phyloP scores from a whole-genome alignment of 192 early-diverging fungal species.

The Coemansia pectinata region DNA sequence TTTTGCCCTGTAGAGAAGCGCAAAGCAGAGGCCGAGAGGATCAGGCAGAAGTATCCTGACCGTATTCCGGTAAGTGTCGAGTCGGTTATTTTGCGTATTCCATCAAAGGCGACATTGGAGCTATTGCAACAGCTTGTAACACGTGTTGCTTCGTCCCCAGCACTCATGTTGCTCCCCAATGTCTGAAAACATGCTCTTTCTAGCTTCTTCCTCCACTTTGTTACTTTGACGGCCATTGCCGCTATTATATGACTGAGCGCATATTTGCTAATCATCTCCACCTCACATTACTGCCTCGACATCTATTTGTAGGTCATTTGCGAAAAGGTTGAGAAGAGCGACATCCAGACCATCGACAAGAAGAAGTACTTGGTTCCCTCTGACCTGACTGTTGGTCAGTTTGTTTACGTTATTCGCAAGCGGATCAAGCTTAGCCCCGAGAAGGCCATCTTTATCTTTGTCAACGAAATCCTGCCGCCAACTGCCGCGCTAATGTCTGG shows the following conservation, averaged over 20 bases:
- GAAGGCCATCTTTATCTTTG: constrained; percentile 99
- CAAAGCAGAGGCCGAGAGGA: constrained; percentile 94
- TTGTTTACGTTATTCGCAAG: constrained; percentile 96
- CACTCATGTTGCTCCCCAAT: background rate
- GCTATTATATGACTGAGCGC: background rate
- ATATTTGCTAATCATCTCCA: background rate
- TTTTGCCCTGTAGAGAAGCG: constrained; percentile 75
- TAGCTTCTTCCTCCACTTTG: background rate
- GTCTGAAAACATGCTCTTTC: background rate
- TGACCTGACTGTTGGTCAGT: constrained; percentile 96
- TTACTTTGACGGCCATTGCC: background rate
- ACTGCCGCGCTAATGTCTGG: constrained; percentile 88
- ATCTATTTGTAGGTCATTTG: constrained; percentile 63
- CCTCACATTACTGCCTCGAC: background rate
- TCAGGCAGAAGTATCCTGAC: constrained; percentile 95
- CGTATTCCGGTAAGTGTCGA: constrained; percentile 67
- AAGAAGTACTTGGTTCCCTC: constrained; percentile 98
- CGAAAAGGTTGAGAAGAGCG: constrained; percentile 97
- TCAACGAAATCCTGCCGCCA: constrained; percentile 95
- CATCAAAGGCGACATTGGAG: background rate
- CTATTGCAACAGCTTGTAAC: background rate
- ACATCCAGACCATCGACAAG: constrained; percentile 97
- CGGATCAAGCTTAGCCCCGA: constrained; percentile 95
- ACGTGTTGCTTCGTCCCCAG: background rate
- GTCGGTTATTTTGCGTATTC: constrained; percentile 15